Conservation (phyloP, 2,329 filamentous ascomycete genomes). For the Beauveria sp. region DNA sequence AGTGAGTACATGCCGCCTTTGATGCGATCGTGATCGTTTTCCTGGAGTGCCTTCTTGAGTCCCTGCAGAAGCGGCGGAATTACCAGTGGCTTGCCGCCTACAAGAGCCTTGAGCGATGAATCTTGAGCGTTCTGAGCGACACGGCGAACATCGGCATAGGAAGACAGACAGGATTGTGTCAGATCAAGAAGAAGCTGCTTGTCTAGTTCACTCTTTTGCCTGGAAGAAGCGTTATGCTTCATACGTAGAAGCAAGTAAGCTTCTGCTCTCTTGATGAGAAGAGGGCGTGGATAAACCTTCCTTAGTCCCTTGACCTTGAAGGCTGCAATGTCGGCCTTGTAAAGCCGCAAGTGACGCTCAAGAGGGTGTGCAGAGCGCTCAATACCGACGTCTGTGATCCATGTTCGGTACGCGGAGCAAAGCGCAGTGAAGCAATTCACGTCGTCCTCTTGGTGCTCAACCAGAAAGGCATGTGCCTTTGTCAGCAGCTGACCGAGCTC, state of each 20-base stretch:
- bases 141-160: constrained; percentile 92
- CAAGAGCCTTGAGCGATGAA: constrained; percentile 83
- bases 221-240: constrained; percentile 83
- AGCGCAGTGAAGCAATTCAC: constrained; percentile 90
- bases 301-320: constrained; percentile 92
- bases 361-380: constrained; percentile 90
- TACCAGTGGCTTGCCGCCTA: constrained; percentile 79
- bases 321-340: constrained; percentile 78
- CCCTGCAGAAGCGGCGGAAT: constrained; percentile 80
- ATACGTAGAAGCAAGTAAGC: constrained; percentile 92
- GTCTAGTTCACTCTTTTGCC: constrained; percentile 85
- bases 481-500: constrained; percentile 74
- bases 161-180: constrained; percentile 79
- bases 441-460: constrained; percentile 82
- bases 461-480: constrained; percentile 76
- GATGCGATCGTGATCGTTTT: constrained; percentile 80
- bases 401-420: constrained; percentile 86
- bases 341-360: constrained; percentile 76
- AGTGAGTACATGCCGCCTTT: constrained; percentile 92
- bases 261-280: constrained; percentile 88
- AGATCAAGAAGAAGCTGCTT: constrained; percentile 78
- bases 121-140: constrained; percentile 89
- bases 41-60: constrained; percentile 69
- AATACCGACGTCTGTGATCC: constrained; percentile 96
- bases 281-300: constrained; percentile 84